phyloP scores from a whole-genome alignment of 2,329 filamentous ascomycete genomes.

The Colletotrichum sp. region DNA sequence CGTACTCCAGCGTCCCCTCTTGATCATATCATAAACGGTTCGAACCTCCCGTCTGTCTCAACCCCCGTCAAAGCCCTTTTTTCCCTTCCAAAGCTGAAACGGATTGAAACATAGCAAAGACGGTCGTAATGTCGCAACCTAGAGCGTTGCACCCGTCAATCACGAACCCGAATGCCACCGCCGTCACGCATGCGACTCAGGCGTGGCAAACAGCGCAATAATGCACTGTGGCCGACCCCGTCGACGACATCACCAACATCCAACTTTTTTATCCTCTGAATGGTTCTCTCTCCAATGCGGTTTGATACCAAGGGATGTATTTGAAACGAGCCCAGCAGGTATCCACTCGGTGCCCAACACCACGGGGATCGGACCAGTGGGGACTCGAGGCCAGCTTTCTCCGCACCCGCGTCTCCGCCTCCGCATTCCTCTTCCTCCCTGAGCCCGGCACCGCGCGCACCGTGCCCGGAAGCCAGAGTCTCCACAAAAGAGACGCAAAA shows the following conservation, averaged over 20 bases:
- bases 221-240: neutral
- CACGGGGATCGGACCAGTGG: neutral
- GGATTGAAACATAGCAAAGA: neutral
- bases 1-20: neutral
- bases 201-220: neutral
- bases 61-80: neutral
- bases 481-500: neutral
- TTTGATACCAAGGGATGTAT: neutral
- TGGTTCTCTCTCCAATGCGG: neutral
- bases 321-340: neutral
- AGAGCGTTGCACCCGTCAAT: neutral
- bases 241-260: neutral
- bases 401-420: conserved; percentile 8
- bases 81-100: neutral
- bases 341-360: neutral
- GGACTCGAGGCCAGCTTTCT: neutral
- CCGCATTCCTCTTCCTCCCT: neutral
- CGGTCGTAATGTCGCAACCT: neutral
- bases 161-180: neutral
- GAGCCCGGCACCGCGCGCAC: conserved; percentile 2
- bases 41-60: neutral
- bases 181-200: neutral
- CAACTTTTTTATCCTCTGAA: neutral
- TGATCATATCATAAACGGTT: neutral
- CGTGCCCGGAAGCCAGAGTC: neutral